Evolutionary conservation across 345 rosid species (phyloP), one percentile per base, ranked within the genome.

Genomic region (Lumnitzera racemosa): DNA sequence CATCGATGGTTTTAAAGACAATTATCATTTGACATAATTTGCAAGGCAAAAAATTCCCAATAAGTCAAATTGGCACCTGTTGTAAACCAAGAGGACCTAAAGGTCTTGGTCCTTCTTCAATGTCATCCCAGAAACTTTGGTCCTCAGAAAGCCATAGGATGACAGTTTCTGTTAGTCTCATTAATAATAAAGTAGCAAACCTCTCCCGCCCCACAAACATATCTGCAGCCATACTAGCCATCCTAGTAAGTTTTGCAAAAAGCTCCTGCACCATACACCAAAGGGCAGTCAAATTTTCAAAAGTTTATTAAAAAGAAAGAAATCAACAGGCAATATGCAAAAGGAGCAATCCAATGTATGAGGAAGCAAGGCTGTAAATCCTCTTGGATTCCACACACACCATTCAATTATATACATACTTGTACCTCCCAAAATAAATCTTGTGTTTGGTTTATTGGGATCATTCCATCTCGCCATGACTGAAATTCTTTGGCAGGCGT

Each of bases 201-300:
- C 99, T 85, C 76, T 83, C 98, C 77, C 99, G 81, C 61, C 99
- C 99, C 4, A 80, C 94, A 64, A 95, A 90, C 98, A 95, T 90
- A 67, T 95, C 96, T 15, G 91, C 88, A n/a, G 96, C 97, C 70
- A 95, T 72, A 75, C 79, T 70, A 64, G 96, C 84, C 92, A 95
- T 83, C 71, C 89, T 70, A 62, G 84, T 80, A 62, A 95, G 84
- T 69, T 88, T 95, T 49, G 74, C 55, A 73, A 67, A 95, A 55
- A 95, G 98, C 72, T 90, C 96, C 99, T 95, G 91, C 57, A 70
- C 67, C 43, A 36, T 53, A 56, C 27, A 65, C 61, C 12, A 58
- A 62, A 55, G 49, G 31, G 54, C 15, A 12, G 53, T 59, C 53
- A 62, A 57, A 11, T 51, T 51, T 2, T 29, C 9, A 15, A 49